Conservation (phyloP, 306 rosid genomes). For the Pachyrhizus erosus region DNA sequence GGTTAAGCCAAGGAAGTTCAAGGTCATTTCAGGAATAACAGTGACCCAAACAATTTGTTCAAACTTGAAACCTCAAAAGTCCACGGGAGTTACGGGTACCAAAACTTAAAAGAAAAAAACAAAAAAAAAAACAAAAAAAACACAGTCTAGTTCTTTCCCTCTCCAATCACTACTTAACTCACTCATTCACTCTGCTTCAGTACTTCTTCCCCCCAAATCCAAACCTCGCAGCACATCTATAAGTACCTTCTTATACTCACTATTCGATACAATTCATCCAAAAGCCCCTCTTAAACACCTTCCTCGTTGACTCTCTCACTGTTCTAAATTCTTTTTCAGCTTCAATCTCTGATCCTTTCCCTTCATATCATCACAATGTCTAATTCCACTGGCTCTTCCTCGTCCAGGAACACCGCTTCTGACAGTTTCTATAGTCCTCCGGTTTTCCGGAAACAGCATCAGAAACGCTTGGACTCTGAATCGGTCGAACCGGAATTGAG, state of each 20-base stretch:
- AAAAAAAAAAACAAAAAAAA: background rate
- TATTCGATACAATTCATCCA: background rate
- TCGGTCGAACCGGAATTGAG: background rate
- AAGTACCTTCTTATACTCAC: background rate
- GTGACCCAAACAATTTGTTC: background rate
- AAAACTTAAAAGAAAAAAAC: background rate
- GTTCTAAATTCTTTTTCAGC: background rate
- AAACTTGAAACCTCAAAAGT: background rate
- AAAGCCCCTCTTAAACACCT: background rate
- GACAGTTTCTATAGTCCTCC: constrained; percentile 44
- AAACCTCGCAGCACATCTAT: background rate
- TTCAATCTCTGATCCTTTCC: constrained; percentile 1
- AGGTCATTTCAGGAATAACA: background rate
- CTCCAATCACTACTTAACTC: background rate
- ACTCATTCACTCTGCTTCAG: background rate
- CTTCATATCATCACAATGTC: constrained; percentile 42
- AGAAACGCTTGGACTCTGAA: background rate
- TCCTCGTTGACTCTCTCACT: background rate
- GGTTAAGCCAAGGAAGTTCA: too few species aligned
- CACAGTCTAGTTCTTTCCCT: background rate
- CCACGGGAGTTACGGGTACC: background rate
- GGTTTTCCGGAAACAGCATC: constrained; percentile 31
- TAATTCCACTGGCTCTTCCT: constrained; percentile 38
- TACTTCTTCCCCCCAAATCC: background rate
- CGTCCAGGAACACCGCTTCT: constrained; percentile 34